Base-by-base conservation (phyloP, 2,329 filamentous ascomycete genomes). In the Ophiostoma fasciatum region DNA sequence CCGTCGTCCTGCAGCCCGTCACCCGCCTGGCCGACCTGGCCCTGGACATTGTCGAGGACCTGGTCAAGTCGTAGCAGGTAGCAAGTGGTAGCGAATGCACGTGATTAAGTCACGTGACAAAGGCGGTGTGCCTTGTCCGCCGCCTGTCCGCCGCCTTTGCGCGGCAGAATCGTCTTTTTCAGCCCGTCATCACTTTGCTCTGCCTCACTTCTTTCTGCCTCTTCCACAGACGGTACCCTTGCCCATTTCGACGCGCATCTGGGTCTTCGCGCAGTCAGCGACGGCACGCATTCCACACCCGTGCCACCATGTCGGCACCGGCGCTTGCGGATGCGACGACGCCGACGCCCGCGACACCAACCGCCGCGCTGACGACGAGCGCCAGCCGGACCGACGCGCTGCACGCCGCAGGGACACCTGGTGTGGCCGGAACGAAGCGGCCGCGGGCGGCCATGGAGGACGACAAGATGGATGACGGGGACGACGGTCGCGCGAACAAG, bases 31-130 rank as follows among this genome's bases (percentile, higher is more conserved):
- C 23, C 23, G 13, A 13, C 7, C 13, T 25, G 23, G 23, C 23
- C 23, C 10, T 25, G 23, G 23, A 25, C 13, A 48, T 68, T 12
- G 48, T 72, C 38, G 50, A 50, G 21, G 45, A 31, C 11, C 3
- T 39, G 7, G 12, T 39, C 9, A 20, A 23, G 11, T 28, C 7
- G 27, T 7, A 28, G 14, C 23, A 17, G 17, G 15, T 0, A n/a
- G 4, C 26, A n/a, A n/a, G 14, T 17, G 4, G 17, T 10, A 20
- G n/a, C n/a, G 8, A 30, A 19, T n/a, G n/a, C n/a, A n/a, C n/a
- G n/a, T n/a, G n/a, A n/a, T n/a, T n/a, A n/a, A n/a, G n/a, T n/a
- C n/a, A n/a, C n/a, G n/a, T n/a, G n/a, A n/a, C n/a, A n/a, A n/a
- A n/a, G n/a, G n/a, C n/a, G n/a, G 34, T 36, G 33, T 15, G 5